Conservation (phyloP, 2,329 filamentous ascomycete species). For the Coniella lustricola region DNA sequence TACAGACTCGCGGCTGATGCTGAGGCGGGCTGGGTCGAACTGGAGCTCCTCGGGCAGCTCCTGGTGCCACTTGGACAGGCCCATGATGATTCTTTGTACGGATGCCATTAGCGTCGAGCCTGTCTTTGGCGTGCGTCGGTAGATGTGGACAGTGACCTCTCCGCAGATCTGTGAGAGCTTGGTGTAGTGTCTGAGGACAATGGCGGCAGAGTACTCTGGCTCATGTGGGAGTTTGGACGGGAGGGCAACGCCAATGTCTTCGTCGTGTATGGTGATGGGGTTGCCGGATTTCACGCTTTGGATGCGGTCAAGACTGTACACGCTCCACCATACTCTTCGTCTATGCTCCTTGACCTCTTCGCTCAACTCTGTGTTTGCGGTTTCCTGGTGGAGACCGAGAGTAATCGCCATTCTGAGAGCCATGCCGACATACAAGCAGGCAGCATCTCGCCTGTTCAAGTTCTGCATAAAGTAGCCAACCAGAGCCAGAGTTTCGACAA, state of each 20-base stretch:
- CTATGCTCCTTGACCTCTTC: conserved; percentile 39
- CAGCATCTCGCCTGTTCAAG: conserved; percentile 46
- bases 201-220: conserved; percentile 35
- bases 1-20: conserved; percentile 41
- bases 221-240: conserved; percentile 30
- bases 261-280: conserved; percentile 46
- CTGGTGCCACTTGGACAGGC: conserved; percentile 43
- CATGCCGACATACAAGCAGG: conserved; percentile 46
- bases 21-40: conserved; percentile 39
- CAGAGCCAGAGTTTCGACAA: conserved; percentile 47
- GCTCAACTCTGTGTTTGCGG: conserved; percentile 28
- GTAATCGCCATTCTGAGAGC: conserved; percentile 52
- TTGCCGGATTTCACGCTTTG: conserved; percentile 48
- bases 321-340: conserved; percentile 48
- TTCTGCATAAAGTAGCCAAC: conserved; percentile 53
- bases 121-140: conserved; percentile 35
- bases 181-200: conserved; percentile 44
- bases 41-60: conserved; percentile 40
- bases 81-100: conserved; percentile 42
- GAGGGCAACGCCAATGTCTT: conserved; percentile 41
- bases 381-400: conserved; percentile 48
- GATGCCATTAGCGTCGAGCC: conserved; percentile 41
- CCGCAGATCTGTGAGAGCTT: conserved; percentile 45
- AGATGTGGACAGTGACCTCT: conserved; percentile 39
- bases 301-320: conserved; percentile 48